These are phyloP conservation scores for Orbilia quercus DNA, from an alignment of 2,329 filamentous ascomycete species.

Conservation along the genomic window DNA sequence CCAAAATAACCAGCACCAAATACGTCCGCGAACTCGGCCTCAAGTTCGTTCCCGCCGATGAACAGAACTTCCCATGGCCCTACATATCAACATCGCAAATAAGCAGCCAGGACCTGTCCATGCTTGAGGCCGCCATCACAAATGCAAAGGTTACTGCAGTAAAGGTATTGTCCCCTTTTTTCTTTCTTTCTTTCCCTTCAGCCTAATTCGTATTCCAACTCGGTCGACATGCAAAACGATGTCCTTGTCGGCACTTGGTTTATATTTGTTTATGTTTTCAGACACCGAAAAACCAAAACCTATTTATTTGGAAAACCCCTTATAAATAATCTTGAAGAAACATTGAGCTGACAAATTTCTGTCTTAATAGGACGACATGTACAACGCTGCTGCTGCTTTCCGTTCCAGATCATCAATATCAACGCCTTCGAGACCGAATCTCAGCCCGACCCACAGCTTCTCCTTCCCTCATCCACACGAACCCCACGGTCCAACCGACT, in stretches of 20 bases:
- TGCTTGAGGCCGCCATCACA: slow-evolving; percentile 47
- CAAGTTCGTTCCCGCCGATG: slow-evolving; percentile 52
- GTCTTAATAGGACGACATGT: slow-evolving; percentile 53
- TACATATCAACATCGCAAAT: slow-evolving; percentile 55
- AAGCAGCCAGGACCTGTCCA: slow-evolving; percentile 48
- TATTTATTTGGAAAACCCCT: slow-evolving; percentile 2
- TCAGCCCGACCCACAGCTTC: slow-evolving; percentile 54
- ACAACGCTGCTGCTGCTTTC: slow-evolving; percentile 49
- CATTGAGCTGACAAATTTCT: slow-evolving; percentile 38
- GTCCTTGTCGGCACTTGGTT: neutral
- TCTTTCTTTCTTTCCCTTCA: slow-evolving; percentile 6
- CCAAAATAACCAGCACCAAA: slow-evolving; percentile 54
- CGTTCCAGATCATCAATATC: slow-evolving; percentile 51
- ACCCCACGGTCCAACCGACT: slow-evolving; percentile 39
- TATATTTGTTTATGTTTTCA: slow-evolving; percentile 7
- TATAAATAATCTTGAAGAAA: slow-evolving; percentile 7
- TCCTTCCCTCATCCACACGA: slow-evolving; percentile 54
- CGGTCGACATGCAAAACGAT: neutral
- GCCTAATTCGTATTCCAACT: slow-evolving; percentile 45
- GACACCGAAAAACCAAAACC: no score
- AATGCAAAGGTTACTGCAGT: slow-evolving; percentile 50
- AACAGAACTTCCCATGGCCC: slow-evolving; percentile 49
- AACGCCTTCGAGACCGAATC: slow-evolving; percentile 47
- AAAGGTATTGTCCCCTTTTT: slow-evolving; percentile 38
- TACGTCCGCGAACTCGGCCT: slow-evolving; percentile 52